A percentile compares a stretch with the other conserved stretches of the same genome.
Evolutionary conservation across 2,329 filamentous ascomycete species (phyloP).

Genomic region (Botrytis medusae): DNA sequence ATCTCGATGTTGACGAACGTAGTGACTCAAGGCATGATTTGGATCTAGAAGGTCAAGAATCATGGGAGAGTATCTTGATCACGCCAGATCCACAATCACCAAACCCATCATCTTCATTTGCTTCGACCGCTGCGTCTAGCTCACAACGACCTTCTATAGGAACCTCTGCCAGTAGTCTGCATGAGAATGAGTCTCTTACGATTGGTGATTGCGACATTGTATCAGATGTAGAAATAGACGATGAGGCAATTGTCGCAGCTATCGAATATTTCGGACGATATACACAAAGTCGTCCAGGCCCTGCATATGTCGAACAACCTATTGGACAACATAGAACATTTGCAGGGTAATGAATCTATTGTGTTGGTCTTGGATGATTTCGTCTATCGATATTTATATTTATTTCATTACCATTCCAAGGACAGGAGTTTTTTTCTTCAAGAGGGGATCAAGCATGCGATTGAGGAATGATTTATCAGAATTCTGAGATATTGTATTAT

Average conservation of each 20-base stretch:
- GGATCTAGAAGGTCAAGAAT: slow-evolving; percentile 63
- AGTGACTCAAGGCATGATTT: slow-evolving; percentile 82
- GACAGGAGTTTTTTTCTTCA: background rate
- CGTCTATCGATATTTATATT: background rate
- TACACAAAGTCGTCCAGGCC: background rate
- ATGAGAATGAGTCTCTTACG: slow-evolving; percentile 24
- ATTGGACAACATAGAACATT: background rate
- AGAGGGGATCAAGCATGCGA: slow-evolving; percentile 20
- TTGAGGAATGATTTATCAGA: background rate
- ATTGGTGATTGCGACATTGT: slow-evolving; percentile 35
- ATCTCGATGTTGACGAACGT: slow-evolving; percentile 62
- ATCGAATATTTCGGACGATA: background rate
- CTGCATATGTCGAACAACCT: background rate
- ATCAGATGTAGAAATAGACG: background rate
- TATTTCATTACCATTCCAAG: background rate
- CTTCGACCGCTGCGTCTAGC: slow-evolving; percentile 34
- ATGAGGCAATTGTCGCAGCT: background rate
- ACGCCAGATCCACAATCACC: slow-evolving; percentile 79
- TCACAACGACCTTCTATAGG: slow-evolving; percentile 33
- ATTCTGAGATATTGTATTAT: slow-evolving; percentile 33
- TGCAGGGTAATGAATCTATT: background rate
- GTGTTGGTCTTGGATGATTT: background rate
- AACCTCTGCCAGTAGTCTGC: slow-evolving; percentile 36
- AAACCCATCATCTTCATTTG: slow-evolving; percentile 78
- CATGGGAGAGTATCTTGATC: slow-evolving; percentile 81